Conservation (phyloP, 2,329 filamentous ascomycete species). For the Fonsecaea pugnacius region DNA sequence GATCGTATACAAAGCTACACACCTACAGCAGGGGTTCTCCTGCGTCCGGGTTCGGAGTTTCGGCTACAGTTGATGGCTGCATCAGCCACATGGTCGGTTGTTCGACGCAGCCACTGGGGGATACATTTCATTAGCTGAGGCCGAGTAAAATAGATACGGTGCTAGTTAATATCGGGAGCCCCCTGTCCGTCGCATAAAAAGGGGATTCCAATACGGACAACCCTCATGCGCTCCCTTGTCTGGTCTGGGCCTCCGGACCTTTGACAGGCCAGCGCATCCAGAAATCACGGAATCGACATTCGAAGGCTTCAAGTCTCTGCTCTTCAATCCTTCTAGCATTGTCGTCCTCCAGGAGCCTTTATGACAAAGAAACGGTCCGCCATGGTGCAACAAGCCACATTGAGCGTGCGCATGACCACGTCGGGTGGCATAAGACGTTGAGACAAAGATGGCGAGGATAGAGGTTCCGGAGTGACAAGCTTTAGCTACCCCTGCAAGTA, state of each 20-base stretch:
- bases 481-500: no score
- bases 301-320: constrained; percentile 5
- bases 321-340: constrained; percentile 6
- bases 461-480: no score
- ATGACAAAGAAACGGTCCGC: background rate
- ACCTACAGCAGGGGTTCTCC: background rate
- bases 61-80: constrained; percentile 11
- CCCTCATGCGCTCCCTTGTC: background rate
- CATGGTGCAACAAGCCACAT: no score
- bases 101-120: background rate
- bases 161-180: background rate
- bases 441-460: no score
- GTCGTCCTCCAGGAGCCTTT: background rate
- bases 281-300: background rate
- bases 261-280: background rate
- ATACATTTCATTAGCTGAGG: background rate
- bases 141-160: background rate
- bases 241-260: background rate
- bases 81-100: background rate
- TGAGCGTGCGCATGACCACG: no score
- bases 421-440: no score
- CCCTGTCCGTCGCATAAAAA: background rate
- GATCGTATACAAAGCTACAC: constrained; percentile 2
- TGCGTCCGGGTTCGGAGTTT: background rate
- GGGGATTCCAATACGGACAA: background rate